These are phyloP conservation scores for Ophiostoma ips DNA, from an alignment of 2,329 filamentous ascomycete genomes.

Conservation along the genomic window DNA sequence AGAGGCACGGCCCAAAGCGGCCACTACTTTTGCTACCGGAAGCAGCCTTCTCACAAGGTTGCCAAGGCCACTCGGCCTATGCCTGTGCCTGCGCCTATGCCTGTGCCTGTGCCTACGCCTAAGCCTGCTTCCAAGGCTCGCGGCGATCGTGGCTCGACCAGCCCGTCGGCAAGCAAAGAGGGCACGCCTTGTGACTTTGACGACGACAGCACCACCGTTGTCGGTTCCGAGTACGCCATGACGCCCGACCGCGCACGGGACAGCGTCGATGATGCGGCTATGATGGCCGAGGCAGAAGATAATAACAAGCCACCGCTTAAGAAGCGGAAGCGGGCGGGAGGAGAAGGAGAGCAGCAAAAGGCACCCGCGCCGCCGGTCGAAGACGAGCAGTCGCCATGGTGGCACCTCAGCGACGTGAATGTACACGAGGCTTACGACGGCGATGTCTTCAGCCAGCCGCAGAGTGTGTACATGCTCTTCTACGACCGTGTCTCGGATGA, in stretches of 20 bases:
- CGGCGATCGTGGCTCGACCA: too few species aligned
- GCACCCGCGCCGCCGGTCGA: background rate
- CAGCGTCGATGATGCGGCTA: too few species aligned
- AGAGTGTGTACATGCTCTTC: slow-evolving; percentile 51
- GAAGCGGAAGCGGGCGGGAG: background rate
- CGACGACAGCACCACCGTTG: slow-evolving; percentile 35
- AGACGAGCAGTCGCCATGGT: background rate
- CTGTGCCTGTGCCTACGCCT: too few species aligned
- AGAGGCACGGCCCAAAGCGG: background rate
- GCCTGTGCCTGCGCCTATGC: too few species aligned
- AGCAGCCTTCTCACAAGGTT: background rate
- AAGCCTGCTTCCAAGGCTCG: too few species aligned
- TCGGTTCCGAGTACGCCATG: slow-evolving; percentile 61
- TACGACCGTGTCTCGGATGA: slow-evolving; percentile 53
- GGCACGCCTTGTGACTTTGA: too few species aligned
- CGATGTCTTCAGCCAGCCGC: slow-evolving; percentile 55
- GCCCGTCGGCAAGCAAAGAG: too few species aligned
- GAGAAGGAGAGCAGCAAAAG: background rate
- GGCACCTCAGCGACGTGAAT: background rate
- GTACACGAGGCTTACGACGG: slow-evolving; percentile 22
- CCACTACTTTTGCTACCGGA: background rate
- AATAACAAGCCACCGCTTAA: background rate
- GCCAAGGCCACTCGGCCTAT: too few species aligned
- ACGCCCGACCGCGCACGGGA: slow-evolving; percentile 30
- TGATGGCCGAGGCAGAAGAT: too few species aligned